Base-by-base conservation (phyloP, 371 early-diverging fungal species). In the Mortierella sp. region DNA sequence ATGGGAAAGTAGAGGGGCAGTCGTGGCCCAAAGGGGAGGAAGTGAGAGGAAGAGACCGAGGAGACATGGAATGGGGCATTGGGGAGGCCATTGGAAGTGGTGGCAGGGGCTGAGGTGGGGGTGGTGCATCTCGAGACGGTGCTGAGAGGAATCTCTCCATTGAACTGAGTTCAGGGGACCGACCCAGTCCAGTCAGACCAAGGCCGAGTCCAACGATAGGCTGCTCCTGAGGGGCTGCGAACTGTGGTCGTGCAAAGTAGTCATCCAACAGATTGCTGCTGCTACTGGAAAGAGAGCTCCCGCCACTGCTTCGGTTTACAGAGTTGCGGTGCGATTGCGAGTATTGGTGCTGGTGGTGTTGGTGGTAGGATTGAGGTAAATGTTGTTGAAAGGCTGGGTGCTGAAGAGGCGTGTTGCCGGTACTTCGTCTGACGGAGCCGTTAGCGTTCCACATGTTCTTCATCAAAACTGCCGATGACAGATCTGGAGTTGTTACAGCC, bases 391-490 rank as follows among this genome's bases (percentile, higher is more conserved):
- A 48, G 46, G 51, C 64, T 34, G 75, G 75, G 28, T 76, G 74
- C 10, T 72, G 75, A 13, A 79, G 70, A 11, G 79, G 76, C 1
- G 79, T 79, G 4, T 76, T 73, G 16, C 51, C 34, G n/a, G 64
- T 54, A 59, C 70, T 79, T 13, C 74, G 64, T 48, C 77, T 50
- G 26, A 74, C 71, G n/a, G 72, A 78, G 24, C 72, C 48, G 24
- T 59, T 74, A 40, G 64, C 71, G 55, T 31, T 72, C 78, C 77
- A 83, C 24, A 80, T 64, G 72, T 77, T 80, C 55, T 83, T 83
- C 77, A 77, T 77, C 67, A 80, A 40, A 53, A 80, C 84, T 9
- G 80, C 59, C 4, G 85, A 64, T 0, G 85, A 78, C 75, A 84
- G 51, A 53, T 80, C 85, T 0, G 85, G 85, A 3, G 80, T 78